Conservation (phyloP, 805 yeast species). For the Metschnikowia shivogae region DNA sequence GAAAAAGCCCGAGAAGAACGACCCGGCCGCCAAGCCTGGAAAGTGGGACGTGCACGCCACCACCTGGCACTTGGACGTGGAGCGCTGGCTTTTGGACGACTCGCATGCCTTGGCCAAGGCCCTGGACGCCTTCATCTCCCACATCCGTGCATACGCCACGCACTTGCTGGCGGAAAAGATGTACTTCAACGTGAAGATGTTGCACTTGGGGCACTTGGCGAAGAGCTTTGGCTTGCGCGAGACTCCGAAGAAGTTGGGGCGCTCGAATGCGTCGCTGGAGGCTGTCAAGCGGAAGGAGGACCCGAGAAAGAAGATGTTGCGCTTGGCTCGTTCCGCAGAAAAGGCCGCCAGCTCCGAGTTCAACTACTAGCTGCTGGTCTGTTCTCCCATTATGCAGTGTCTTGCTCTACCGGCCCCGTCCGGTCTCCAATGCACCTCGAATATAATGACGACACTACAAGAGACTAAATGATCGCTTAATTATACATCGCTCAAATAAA, state of each 20-base stretch:
- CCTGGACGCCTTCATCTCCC: slow-evolving; percentile 78
- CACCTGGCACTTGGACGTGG: slow-evolving; percentile 89
- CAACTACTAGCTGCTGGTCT: slow-evolving; percentile 46
- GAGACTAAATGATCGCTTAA: too few relatives aligned
- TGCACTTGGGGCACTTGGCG: slow-evolving; percentile 95
- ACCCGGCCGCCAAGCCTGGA: slow-evolving; percentile 30
- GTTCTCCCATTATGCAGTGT: background rate
- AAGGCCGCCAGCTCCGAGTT: slow-evolving; percentile 68
- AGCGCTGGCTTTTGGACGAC: slow-evolving; percentile 81
- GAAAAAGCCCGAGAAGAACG: slow-evolving; percentile 17
- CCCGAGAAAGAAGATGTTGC: slow-evolving; percentile 67
- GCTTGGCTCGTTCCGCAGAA: slow-evolving; percentile 68
- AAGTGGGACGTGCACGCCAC: slow-evolving; percentile 95
- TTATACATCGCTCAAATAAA: too few relatives aligned
- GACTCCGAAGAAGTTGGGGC: slow-evolving; percentile 79
- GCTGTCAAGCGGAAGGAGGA: slow-evolving; percentile 53
- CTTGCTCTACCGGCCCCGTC: too few relatives aligned
- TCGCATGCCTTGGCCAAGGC: slow-evolving; percentile 59
- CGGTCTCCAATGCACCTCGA: too few relatives aligned
- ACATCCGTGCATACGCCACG: slow-evolving; percentile 92
- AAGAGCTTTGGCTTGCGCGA: slow-evolving; percentile 93
- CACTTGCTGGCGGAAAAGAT: slow-evolving; percentile 79
- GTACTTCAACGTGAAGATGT: slow-evolving; percentile 71
- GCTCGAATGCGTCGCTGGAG: slow-evolving; percentile 24
- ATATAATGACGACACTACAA: too few relatives aligned